These are phyloP conservation scores for Suillus variegatus DNA, from an alignment of 768 basidiomycete genomes.

Conservation along the genomic window DNA sequence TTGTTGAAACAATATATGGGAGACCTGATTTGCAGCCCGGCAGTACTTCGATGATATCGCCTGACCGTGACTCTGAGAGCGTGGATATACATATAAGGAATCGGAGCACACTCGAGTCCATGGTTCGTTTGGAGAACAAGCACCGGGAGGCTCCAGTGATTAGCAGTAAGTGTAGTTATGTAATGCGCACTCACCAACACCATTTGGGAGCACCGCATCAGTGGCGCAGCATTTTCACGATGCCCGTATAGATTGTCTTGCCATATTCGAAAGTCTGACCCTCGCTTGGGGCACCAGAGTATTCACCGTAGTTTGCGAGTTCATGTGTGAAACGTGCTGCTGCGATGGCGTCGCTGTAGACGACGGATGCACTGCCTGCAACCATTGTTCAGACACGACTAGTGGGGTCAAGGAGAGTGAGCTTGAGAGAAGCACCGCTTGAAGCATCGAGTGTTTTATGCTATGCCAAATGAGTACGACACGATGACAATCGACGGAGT, in stretches of 20 bases:
- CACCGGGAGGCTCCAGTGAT: no score
- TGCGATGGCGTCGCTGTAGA: slow-evolving; percentile 75
- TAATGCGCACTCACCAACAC: no score
- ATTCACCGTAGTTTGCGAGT: slow-evolving; percentile 99
- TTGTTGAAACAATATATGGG: no score
- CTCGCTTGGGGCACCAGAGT: slow-evolving; percentile 98
- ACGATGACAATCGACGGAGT: background rate
- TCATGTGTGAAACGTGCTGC: slow-evolving; percentile 96
- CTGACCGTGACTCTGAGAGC: no score
- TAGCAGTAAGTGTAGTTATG: no score
- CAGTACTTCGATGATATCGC: no score
- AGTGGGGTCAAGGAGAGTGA: slow-evolving; percentile 93
- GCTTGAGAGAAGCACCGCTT: slow-evolving; percentile 96
- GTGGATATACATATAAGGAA: no score
- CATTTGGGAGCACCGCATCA: no score
- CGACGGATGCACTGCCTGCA: slow-evolving; percentile 83
- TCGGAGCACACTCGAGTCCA: no score
- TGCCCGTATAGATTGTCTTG: slow-evolving; percentile 70
- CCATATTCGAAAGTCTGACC: slow-evolving; percentile 99
- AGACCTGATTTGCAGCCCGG: no score
- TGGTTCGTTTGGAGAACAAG: no score
- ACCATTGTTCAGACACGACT: slow-evolving; percentile 99
- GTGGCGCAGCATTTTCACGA: no score
- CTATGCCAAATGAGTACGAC: slow-evolving; percentile 29
- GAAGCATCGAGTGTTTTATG: slow-evolving; percentile 97